A percentile compares a stretch with the other conserved stretches of the same genome.
phyloP scores from a whole-genome alignment of 768 basidiomycete genomes.

The Mycena capillaripes region DNA sequence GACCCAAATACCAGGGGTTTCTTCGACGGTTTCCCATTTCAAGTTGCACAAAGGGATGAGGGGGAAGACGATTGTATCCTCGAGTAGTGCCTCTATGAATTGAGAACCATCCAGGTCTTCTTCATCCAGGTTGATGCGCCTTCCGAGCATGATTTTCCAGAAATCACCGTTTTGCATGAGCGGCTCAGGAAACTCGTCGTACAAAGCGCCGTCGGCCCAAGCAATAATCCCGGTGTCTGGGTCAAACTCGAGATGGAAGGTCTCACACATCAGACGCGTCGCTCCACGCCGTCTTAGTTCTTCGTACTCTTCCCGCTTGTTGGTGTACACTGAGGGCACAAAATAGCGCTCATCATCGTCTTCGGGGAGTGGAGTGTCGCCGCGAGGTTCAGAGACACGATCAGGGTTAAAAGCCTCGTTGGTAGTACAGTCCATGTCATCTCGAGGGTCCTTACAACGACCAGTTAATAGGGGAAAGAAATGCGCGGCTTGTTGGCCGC shows the following conservation, averaged over 20 bases:
- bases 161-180: conserved; percentile 50
- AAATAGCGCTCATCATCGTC: conserved; percentile 26
- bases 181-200: conserved; percentile 49
- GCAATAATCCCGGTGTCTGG: conserved; percentile 49
- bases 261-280: conserved; percentile 54
- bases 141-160: conserved; percentile 58
- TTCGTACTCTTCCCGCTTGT: conserved; percentile 41
- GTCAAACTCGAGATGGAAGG: conserved; percentile 49
- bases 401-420: conserved; percentile 41
- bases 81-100: conserved; percentile 50
- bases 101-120: conserved; percentile 51
- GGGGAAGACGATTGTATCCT: conserved; percentile 48
- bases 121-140: conserved; percentile 50
- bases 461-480: neutral
- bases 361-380: conserved; percentile 47
- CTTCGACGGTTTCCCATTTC: conserved; percentile 51
- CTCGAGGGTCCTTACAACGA: conserved; percentile 23
- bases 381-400: conserved; percentile 42
- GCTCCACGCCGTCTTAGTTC: conserved; percentile 51
- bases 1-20: conserved; percentile 49
- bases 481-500: neutral
- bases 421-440: conserved; percentile 32
- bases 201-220: conserved; percentile 48
- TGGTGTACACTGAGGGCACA: conserved; percentile 14
- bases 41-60: neutral